Base-by-base conservation (phyloP, 306 rosid species). In the Cicer cuneatum region DNA sequence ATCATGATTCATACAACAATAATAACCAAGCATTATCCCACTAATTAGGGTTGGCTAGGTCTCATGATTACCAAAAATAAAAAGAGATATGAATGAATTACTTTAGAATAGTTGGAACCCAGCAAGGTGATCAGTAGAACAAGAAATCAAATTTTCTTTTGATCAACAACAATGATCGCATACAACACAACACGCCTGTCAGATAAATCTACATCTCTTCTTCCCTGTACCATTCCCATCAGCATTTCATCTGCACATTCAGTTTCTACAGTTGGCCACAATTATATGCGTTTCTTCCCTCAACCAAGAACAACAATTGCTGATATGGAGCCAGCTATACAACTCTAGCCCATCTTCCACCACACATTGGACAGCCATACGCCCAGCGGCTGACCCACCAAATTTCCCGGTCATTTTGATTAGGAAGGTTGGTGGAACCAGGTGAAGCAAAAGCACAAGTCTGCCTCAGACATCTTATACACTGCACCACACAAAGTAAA, bases 341-440 rank as follows among this genome's bases (percentile, higher is more conserved):
- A 78, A 93, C 98, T 63, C 90, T 91, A 74, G 87, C 89, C 97
- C 98, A 93, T 60, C 94, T 88, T 86, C 98, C 97, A 29, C 96
- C 97, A 45, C 98, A 93, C 93, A 91, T 91, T 8, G 98, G 97
- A 69, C 98, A 94, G 78, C 96, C 88, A 37, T 88, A 78, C 24
- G 89, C 91, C 98, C 98, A 94, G 69, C 97, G 94, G 84, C 93
- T 94, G 78, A 88, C 85, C 97, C 98, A 94, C 96, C 97, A 91
- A 70, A 74, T 83, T 76, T 91, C 94, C 52, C 83, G 69, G 48
- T 86, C 91, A 61, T 78, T 83, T 74, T 88, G 97, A 78, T 64
- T 86, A 41, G 85, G 56, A 72, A 80, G 73, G 66, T 42, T 81
- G 71, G 87, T 37, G 8, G 89, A 84, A 85, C 80, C 86, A 2